Evolutionary conservation across 805 yeast genomes (phyloP), one percentile per base, ranked within the genome.

Genomic region (Metschnikowia amazonensis): DNA sequence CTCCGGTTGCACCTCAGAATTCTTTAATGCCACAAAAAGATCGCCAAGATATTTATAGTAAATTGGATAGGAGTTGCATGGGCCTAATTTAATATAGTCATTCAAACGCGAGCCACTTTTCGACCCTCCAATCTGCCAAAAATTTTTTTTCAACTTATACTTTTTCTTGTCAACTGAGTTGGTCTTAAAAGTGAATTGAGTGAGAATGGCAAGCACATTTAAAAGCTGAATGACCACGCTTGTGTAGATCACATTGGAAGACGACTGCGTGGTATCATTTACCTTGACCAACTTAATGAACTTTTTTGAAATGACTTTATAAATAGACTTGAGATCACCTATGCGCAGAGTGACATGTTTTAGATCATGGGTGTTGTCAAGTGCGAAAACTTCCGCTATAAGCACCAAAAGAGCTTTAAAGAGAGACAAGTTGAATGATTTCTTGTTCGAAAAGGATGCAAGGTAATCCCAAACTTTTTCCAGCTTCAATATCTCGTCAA

Each of bases 61-160:
- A 0, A 64, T 51, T 0, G 81, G 75, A 24, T 69, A 65, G 42
- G 86, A 79, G 41, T 70, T 71, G 38, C 82, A 68, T 1, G 79
- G 77, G 0, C 89, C 85, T 11, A 80, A 49, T 10, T 65, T 65
- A 17, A 85, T 52, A 50, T 82, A 74, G 0, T 65, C 73, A 1
- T 68, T 37, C 9, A 85, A 56, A 47, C 70, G 68, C 1, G 80
- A 52, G 3, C 65, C 64, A 45, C 60, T 50, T 44, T 69, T 68
- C 37, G 56, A 52, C 14, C 82, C 83, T 17, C 74, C 76, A 4
- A 59, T 49, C 3, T 70, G 63, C 83, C 88, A 82, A 39, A 84
- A 68, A 24, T 69, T 75, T 14, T 73, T 67, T 49, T 78, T 76
- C 35, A 70, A 62, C n/a, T 61, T 59, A 23, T 5, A 23, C 35